phyloP scores from a whole-genome alignment of 306 rosid genomes.

The Rubus parviflorus region DNA sequence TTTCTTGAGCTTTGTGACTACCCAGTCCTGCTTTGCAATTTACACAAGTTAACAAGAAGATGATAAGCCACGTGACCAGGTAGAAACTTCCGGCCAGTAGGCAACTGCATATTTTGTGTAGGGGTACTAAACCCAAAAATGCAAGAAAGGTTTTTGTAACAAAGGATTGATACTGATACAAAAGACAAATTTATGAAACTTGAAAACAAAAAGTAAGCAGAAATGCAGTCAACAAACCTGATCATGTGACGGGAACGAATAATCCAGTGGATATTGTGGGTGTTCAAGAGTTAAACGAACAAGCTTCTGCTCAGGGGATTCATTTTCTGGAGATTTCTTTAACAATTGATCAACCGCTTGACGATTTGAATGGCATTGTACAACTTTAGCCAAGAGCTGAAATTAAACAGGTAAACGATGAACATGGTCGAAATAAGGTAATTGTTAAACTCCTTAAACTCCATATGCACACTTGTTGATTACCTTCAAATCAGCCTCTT shows the following conservation, averaged over 20 bases:
- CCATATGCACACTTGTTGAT: neutral
- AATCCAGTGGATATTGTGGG: slow-evolving; percentile 63
- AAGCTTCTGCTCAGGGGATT: slow-evolving; percentile 67
- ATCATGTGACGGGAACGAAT: slow-evolving; percentile 51
- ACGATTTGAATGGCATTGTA: slow-evolving; percentile 54
- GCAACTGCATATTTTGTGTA: neutral
- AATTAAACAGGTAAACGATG: neutral
- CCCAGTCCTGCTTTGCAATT: slow-evolving; percentile 64
- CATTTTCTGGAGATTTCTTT: slow-evolving; percentile 38
- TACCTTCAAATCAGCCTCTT: slow-evolving; percentile 63
- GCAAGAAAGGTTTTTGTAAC: neutral
- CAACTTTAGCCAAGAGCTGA: slow-evolving; percentile 58
- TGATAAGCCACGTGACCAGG: neutral
- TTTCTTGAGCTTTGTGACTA: slow-evolving; percentile 49
- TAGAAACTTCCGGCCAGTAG: neutral
- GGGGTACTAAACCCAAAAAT: slow-evolving; percentile 8
- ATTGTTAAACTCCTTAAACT: neutral
- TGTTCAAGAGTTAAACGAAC: slow-evolving; percentile 78
- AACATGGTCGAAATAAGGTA: too few species aligned
- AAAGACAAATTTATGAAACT: neutral
- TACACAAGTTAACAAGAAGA: slow-evolving; percentile 29
- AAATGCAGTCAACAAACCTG: slow-evolving; percentile 48
- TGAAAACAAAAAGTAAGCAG: too few species aligned
- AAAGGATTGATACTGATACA: neutral
- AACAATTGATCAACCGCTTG: slow-evolving; percentile 34